Evolutionary conservation across 768 basidiomycete species (phyloP).

Genomic region (Glaciozyma martinii): DNA sequence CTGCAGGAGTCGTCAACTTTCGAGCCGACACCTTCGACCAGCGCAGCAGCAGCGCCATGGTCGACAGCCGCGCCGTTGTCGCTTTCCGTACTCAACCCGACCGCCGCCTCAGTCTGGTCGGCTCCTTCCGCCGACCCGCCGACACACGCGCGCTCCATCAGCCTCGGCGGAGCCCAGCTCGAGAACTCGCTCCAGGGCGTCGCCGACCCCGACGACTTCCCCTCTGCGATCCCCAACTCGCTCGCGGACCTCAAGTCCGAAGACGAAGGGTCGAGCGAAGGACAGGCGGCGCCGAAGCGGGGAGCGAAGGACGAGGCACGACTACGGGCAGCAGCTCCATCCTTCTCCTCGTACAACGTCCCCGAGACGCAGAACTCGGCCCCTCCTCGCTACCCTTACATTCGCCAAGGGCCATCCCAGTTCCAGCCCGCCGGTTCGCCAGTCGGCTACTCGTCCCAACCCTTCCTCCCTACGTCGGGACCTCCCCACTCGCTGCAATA

Average conservation of each 20-base stretch:
- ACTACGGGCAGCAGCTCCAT: conserved; percentile 20
- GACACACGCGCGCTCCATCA: conserved; percentile 13
- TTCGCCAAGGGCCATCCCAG: not conserved
- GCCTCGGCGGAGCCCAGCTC: conserved; percentile 45
- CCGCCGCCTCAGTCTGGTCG: conserved; percentile 26
- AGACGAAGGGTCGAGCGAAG: conserved; percentile 49
- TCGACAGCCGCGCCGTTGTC: conserved; percentile 46
- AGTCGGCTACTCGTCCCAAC: not conserved
- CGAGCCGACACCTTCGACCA: conserved; percentile 45
- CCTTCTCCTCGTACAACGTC: conserved; percentile 25
- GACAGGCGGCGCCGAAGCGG: not conserved
- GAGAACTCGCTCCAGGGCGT: conserved; percentile 78
- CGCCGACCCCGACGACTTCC: conserved; percentile 53
- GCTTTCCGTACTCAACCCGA: conserved; percentile 24
- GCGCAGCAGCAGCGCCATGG: conserved; percentile 57
- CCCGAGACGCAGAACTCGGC: not conserved
- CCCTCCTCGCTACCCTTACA: not conserved
- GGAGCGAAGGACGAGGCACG: conserved; percentile 27
- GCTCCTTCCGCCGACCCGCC: conserved; percentile 10
- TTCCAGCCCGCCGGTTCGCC: not conserved
- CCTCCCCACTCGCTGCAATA: not conserved
- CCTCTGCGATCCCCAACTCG: conserved; percentile 67
- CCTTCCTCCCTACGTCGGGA: not conserved
- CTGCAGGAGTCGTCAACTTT: conserved; percentile 6
- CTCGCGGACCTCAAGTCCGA: conserved; percentile 79